These are phyloP conservation scores for Clitopilus hobsonii DNA, from an alignment of 768 basidiomycete genomes.

Conservation along the genomic window DNA sequence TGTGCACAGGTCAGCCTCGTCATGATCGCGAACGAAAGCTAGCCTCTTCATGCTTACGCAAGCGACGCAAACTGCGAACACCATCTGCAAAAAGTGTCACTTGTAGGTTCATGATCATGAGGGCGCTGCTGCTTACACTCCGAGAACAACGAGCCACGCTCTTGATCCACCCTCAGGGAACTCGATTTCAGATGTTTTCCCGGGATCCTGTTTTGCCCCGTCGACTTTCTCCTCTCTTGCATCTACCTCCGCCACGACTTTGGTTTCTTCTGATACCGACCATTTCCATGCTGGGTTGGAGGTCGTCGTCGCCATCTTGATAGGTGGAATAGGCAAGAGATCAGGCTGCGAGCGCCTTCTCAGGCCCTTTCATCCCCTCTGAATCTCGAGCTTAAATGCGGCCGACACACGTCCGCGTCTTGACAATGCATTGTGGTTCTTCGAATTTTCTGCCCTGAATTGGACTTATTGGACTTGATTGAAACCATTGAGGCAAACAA, in stretches of 20 bases:
- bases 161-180: conserved; percentile 35
- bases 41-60: conserved; percentile 23
- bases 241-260: neutral
- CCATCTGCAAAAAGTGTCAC: conserved; percentile 29
- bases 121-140: conserved; percentile 41
- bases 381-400: neutral
- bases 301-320: neutral
- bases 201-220: no score
- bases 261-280: neutral
- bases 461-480: neutral
- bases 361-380: neutral
- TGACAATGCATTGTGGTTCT: neutral
- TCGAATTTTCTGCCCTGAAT: neutral
- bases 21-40: no score
- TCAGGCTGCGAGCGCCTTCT: no score
- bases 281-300: neutral
- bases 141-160: conserved; percentile 39
- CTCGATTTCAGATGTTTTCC: conserved; percentile 4
- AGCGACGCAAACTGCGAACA: conserved; percentile 38
- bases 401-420: no score
- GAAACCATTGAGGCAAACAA: neutral
- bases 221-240: neutral
- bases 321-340: no score
- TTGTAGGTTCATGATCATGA: no score
- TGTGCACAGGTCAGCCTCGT: conserved; percentile 7